Conservation (phyloP, 176 grass and related monocot genomes). For the Metroxylon sagu region DNA sequence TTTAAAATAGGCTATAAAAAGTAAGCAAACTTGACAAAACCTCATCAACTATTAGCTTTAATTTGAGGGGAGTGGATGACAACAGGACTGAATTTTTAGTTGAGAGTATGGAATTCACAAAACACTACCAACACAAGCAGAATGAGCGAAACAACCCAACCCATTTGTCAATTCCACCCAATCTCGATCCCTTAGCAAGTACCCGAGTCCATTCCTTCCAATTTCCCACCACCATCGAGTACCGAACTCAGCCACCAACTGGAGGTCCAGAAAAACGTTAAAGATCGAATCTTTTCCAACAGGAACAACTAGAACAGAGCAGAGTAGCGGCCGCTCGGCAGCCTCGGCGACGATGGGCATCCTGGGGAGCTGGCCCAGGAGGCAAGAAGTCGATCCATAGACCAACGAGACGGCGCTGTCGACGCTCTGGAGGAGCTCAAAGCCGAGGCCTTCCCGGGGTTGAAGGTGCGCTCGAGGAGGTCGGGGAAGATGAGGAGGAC, state of each 20-base stretch:
- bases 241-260: conserved; percentile 9
- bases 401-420: conserved; percentile 66
- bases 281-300: not conserved
- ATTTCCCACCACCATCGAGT: too few relatives aligned
- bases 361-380: conserved; percentile 64
- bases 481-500: conserved; percentile 87
- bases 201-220: too few relatives aligned
- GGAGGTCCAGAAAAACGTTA: conserved; percentile 7
- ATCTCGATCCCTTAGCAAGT: too few relatives aligned
- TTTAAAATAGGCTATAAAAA: too few relatives aligned
- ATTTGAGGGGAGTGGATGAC: too few relatives aligned
- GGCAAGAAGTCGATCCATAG: conserved; percentile 63
- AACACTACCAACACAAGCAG: too few relatives aligned
- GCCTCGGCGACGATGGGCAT: conserved; percentile 80
- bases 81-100: too few relatives aligned
- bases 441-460: conserved; percentile 37
- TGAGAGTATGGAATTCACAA: too few relatives aligned
- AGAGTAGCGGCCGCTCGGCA: conserved; percentile 40
- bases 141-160: too few relatives aligned
- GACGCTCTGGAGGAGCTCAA: conserved; percentile 58
- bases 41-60: too few relatives aligned
- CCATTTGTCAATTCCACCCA: too few relatives aligned
- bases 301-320: not conserved
- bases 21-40: too few relatives aligned
- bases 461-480: conserved; percentile 55